Evolutionary conservation across 257 asterid genomes (phyloP), one percentile per base, ranked within the genome.

Genomic region (Ophiorrhiza pumila): DNA sequence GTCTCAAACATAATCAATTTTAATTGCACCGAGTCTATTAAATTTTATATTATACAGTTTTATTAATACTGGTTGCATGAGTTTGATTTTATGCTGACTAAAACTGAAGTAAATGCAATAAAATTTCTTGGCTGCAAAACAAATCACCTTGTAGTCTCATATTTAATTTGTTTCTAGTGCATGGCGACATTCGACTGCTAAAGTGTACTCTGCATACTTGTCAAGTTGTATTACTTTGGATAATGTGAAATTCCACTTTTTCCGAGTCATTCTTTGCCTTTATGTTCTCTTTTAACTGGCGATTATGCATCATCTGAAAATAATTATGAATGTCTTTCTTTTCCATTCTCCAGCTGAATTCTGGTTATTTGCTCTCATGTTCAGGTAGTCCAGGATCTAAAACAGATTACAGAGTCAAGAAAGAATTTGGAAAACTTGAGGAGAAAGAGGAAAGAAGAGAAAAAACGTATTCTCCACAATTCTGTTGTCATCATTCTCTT

Each of bases 361-460:
- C 4, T 49, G 18, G 29, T 22, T 7, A 2, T 61, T 13, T 47
- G 49, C 50, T 72, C 73, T 35, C 64, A 31, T 59, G 22, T 39
- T 68, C 72, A 82, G 85, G 45, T 52, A 4, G 43, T 69, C 74
- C 69, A 78, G 78, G 79, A 78, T 74, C 73, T 80, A 73, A 85
- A 78, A 76, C 78, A 55, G 52, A 76, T 80, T 45, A 75, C 89
- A 13, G 87, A 73, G 69, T 78, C 77, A 42, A 80, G 82, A 41
- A 82, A 71, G 76, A 83, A 43, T 37, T 37, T 59, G 20, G 83
- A 80, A 43, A 76, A 76, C 65, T 80, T 81, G 75, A 78, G 71
- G 71, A 74, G 87, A 66, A 82, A 82, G 82, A 82, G 85, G 34
- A 80, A 78, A 76, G 82, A 85, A 9, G 82, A 76, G 77, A 85